Conservation (phyloP, 2,329 filamentous ascomycete species). For the Pezicula neosporulosa region DNA sequence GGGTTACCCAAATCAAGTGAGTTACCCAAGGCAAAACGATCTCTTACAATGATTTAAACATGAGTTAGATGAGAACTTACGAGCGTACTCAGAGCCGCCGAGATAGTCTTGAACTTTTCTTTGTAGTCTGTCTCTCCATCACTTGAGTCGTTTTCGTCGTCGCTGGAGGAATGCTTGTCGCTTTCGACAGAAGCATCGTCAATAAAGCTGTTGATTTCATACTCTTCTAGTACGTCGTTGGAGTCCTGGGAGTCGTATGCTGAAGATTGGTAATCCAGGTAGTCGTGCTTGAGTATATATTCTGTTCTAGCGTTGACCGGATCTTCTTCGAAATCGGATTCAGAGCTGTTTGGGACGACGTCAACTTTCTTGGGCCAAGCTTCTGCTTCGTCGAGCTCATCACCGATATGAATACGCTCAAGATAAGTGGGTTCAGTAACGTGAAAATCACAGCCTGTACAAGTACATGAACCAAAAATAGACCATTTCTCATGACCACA, state of each 20-base stretch:
- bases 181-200: slow-evolving; percentile 12
- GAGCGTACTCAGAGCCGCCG: background rate
- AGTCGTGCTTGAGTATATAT: slow-evolving; percentile 7
- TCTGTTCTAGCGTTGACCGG: too few species aligned
- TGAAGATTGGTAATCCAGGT: slow-evolving; percentile 21
- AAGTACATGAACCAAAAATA: slow-evolving; percentile 1
- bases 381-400: too few species aligned
- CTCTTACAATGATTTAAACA: too few species aligned
- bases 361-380: background rate
- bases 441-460: slow-evolving; percentile 11
- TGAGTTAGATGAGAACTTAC: background rate
- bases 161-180: slow-evolving; percentile 1
- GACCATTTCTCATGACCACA: slow-evolving; percentile 18
- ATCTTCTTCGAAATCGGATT: too few species aligned
- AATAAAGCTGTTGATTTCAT: slow-evolving; percentile 23
- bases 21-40: too few species aligned
- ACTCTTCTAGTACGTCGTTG: slow-evolving; percentile 12
- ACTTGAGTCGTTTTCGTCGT: background rate
- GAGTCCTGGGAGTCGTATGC: slow-evolving; percentile 27
- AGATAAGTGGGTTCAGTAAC: slow-evolving; percentile 7
- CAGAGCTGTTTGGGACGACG: background rate
- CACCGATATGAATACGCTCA: too few species aligned
- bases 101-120: slow-evolving; percentile 11
- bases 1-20: too few species aligned
- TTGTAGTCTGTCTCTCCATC: slow-evolving; percentile 18